Percentiles rank a stretch among this genome's conserved stretches.
phyloP scores from a whole-genome alignment of 169 alveolate genomes.

The Babesia sp. region DNA sequence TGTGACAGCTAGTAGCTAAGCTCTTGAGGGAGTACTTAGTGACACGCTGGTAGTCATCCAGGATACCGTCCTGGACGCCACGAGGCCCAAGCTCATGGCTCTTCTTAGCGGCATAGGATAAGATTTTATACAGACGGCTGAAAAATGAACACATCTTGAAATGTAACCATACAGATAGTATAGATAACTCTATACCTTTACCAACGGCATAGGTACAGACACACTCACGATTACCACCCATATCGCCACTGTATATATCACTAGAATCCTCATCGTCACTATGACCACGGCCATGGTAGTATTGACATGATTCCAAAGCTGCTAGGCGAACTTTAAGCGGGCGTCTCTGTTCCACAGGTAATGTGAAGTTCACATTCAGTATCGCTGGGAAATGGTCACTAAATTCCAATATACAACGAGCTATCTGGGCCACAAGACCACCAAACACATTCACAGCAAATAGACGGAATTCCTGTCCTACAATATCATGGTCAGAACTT shows the following conservation, averaged over 20 bases:
- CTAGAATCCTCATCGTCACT: not conserved
- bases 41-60: constrained; percentile 23
- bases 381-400: constrained; percentile 13
- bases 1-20: not conserved
- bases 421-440: constrained; percentile 38
- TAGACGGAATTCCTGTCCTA: constrained; percentile 30
- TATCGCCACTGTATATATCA: not conserved
- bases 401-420: constrained; percentile 17
- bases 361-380: constrained; percentile 9
- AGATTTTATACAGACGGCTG: not conserved
- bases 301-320: constrained; percentile 3
- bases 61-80: constrained; percentile 17
- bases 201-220: constrained; percentile 9
- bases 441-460: constrained; percentile 37
- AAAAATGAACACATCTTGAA: constrained; percentile 16
- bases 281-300: not conserved
- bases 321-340: constrained; percentile 6
- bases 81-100: constrained; percentile 20
- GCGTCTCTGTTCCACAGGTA: not conserved
- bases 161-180: constrained; percentile 24
- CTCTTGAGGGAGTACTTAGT: constrained; percentile 9
- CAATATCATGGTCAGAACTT: not conserved
- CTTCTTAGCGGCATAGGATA: constrained; percentile 18
- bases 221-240: not conserved
- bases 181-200: not conserved